A percentile compares a stretch with the other conserved stretches of the same genome.
Conservation (phyloP, 2,329 filamentous ascomycete species). For the Rachicladosporium sp. region DNA sequence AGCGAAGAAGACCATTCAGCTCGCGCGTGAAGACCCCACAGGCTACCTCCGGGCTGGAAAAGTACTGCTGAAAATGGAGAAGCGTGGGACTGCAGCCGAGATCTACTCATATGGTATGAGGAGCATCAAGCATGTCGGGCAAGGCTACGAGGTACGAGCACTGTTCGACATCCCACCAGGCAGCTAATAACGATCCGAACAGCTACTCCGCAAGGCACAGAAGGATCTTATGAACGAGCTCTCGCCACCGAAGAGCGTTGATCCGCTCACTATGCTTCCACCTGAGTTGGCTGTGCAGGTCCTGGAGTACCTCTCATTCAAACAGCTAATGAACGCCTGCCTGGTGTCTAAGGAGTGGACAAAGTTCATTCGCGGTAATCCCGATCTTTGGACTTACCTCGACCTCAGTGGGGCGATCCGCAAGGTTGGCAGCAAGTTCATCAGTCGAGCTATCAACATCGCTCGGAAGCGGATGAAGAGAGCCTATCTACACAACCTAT, state of each 20-base stretch:
- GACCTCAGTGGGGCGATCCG: slow-evolving; percentile 38
- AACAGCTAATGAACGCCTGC: slow-evolving; percentile 34
- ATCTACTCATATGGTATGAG: slow-evolving; percentile 49
- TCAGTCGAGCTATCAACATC: slow-evolving; percentile 30
- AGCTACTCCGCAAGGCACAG: slow-evolving; percentile 25
- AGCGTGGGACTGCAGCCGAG: slow-evolving; percentile 39
- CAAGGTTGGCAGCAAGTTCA: slow-evolving; percentile 28
- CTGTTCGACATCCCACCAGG: not conserved
- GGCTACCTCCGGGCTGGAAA: slow-evolving; percentile 47
- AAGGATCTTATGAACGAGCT: slow-evolving; percentile 33
- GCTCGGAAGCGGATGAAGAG: slow-evolving; percentile 26
- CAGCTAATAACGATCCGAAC: not conserved
- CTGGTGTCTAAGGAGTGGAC: slow-evolving; percentile 46
- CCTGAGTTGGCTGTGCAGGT: slow-evolving; percentile 42
- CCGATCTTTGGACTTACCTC: slow-evolving; percentile 39
- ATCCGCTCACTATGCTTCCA: slow-evolving; percentile 43
- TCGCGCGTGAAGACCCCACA: slow-evolving; percentile 39
- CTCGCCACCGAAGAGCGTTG: slow-evolving; percentile 30
- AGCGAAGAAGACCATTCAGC: slow-evolving; percentile 44
- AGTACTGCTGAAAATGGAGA: slow-evolving; percentile 35
- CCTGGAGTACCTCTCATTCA: slow-evolving; percentile 39
- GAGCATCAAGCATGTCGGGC: slow-evolving; percentile 31
- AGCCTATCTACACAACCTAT: slow-evolving; percentile 25
- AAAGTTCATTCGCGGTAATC: slow-evolving; percentile 34
- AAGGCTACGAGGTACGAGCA: slow-evolving; percentile 16